Evolutionary conservation across 768 basidiomycete genomes (phyloP).

Genomic region (Floccularia luteovirens): DNA sequence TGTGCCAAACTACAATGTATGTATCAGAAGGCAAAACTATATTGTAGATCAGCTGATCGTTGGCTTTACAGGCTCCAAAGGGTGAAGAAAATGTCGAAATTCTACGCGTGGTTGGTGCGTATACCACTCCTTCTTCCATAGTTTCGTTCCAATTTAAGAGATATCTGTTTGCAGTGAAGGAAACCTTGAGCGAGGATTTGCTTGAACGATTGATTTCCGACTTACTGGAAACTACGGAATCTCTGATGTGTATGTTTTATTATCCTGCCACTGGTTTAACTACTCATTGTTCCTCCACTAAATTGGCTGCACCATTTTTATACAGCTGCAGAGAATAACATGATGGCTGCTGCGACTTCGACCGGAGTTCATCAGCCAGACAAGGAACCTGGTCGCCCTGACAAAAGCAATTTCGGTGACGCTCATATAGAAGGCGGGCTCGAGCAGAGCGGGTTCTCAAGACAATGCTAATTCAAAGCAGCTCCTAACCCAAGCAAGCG

Average conservation of each 20-base stretch:
- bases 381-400: slow-evolving; percentile 30
- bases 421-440: slow-evolving; percentile 12
- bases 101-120: slow-evolving; percentile 46
- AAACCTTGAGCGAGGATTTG: slow-evolving; percentile 46
- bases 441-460: slow-evolving; percentile 26
- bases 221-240: slow-evolving; percentile 38
- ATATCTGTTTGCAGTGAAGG: slow-evolving; percentile 30
- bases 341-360: slow-evolving; percentile 15
- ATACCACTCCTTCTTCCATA: background rate
- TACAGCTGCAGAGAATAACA: slow-evolving; percentile 10
- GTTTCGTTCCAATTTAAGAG: background rate
- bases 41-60: background rate
- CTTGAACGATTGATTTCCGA: slow-evolving; percentile 43
- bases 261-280: background rate
- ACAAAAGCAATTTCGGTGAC: slow-evolving; percentile 29
- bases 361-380: slow-evolving; percentile 24
- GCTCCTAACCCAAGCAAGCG: too few relatives aligned
- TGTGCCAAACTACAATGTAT: slow-evolving; percentile 49
- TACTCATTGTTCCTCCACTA: background rate
- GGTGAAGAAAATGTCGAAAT: slow-evolving; percentile 47
- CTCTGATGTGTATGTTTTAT: slow-evolving; percentile 30
- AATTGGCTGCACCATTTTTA: too few relatives aligned
- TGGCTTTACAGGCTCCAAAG: slow-evolving; percentile 30
- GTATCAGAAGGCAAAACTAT: slow-evolving; percentile 3
- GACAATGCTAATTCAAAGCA: slow-evolving; percentile 36